A percentile compares a stretch with the other conserved stretches of the same genome.
These are phyloP conservation scores for Microthlaspi erraticum DNA, from an alignment of 345 rosid genomes.

Conservation along the genomic window DNA sequence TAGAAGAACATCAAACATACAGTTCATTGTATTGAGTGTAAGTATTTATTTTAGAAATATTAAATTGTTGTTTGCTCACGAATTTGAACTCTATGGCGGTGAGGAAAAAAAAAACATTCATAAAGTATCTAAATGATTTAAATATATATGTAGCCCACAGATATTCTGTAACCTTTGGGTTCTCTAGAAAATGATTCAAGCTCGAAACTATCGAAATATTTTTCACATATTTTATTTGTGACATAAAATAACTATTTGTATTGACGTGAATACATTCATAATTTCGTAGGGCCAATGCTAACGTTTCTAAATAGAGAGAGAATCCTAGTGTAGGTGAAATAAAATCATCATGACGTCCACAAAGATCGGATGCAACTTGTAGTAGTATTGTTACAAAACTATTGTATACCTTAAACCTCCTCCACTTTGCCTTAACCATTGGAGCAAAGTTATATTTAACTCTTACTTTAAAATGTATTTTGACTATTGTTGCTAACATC, in stretches of 20 bases:
- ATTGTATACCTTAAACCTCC: slow-evolving; percentile 14
- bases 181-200: slow-evolving; percentile 24
- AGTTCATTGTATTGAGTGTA: not conserved
- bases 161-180: slow-evolving; percentile 3
- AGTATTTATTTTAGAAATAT: not conserved
- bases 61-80: not conserved
- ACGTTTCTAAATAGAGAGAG: slow-evolving; percentile 11
- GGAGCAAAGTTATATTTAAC: slow-evolving; percentile 18
- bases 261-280: slow-evolving; percentile 13
- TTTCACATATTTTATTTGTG: slow-evolving; percentile 1
- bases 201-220: not conserved
- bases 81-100: not conserved
- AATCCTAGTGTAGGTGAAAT: slow-evolving; percentile 25
- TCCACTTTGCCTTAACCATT: slow-evolving; percentile 30
- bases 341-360: slow-evolving; percentile 35
- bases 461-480: slow-evolving; percentile 13
- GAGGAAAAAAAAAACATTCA: not conserved
- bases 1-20: not conserved
- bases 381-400: not conserved
- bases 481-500: slow-evolving; percentile 27
- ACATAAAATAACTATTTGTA: not conserved
- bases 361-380: slow-evolving; percentile 35
- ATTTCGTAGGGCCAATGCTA: slow-evolving; percentile 24
- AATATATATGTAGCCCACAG: not conserved
- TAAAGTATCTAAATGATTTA: not conserved